Evolutionary conservation across 495 filamentous ascomycete genomes (phyloP).

Genomic region (Massariosphaeria phaeospora): DNA sequence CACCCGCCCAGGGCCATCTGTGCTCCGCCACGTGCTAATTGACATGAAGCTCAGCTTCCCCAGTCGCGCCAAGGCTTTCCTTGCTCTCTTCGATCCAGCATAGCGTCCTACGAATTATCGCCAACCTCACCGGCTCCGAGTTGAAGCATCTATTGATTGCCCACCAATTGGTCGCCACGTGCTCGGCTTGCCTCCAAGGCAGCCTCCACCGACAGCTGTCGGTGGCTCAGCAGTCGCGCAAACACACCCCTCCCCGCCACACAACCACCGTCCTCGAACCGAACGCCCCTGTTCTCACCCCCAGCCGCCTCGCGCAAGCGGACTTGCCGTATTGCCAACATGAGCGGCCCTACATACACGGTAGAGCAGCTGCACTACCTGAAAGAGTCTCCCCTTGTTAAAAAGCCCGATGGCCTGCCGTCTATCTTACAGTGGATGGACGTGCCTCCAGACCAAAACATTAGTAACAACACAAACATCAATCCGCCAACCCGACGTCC

Average conservation of each 20-base stretch:
- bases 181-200: slow-evolving; percentile 18
- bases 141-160: background rate
- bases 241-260: background rate
- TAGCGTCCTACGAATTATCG: no score
- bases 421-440: slow-evolving; percentile 98
- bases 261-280: background rate
- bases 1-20: no score
- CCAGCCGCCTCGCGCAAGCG: background rate
- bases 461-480: background rate
- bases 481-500: slow-evolving; percentile 9
- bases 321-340: no score
- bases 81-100: no score
- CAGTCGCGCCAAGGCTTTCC: no score
- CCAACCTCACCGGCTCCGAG: no score
- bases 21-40: no score
- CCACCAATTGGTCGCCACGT: background rate
- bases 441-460: slow-evolving; percentile 24
- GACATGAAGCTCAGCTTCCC: no score
- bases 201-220: slow-evolving; percentile 12
- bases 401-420: slow-evolving; percentile 74
- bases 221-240: background rate
- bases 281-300: background rate
- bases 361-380: slow-evolving; percentile 72
- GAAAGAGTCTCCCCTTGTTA: slow-evolving; percentile 75
- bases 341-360: slow-evolving; percentile 54